Evolutionary conservation across 1,284 basidiomycete species (phyloP), one percentile per base, ranked within the genome.

Genomic region (Entoloma clypeatum): DNA sequence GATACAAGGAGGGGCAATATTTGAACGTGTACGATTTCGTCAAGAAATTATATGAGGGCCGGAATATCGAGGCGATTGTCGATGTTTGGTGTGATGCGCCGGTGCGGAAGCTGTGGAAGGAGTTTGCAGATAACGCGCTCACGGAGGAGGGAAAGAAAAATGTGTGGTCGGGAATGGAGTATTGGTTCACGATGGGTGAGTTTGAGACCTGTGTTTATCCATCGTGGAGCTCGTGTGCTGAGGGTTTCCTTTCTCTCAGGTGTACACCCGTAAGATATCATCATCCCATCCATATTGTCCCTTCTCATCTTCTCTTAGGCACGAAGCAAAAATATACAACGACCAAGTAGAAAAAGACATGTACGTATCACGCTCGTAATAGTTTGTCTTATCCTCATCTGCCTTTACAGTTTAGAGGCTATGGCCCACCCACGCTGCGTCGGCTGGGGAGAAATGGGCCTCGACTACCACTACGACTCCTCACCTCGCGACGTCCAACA

Each of bases 61-160:
- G 71, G 24, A 71, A 72, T 28, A 77, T 87, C 3, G 67, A 77
- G 40, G 74, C 79, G 4, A 72, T 90, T 43, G 75, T 90, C 4
- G 87, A 91, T 51, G 87, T 91, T 2, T 91, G 84, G 81, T 90
- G 87, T 50, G 87, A 90, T 53, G 83, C 83, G 0, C 81, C 84
- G 0, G 74, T 85, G 11, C 67, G 65, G 44, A 64, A 51, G 19
- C 36, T 67, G 0, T 90, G 85, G 85, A 74, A 67, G 51, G 80
- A 81, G 48, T 64, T 86, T 32, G 87, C 86, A 1, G 83, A 89
- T 59, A 80, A 82, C 1, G 83, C 85, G 2, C 21, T 81, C 45
- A 70, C 61, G 0, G 62, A 64, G 32, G 68, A 78, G 38, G 68
- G 69, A 29, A 66, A 75, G 44, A 55, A 56, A 17, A 56, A 60